Conservation (phyloP, 140 eudicot species). For the Oenanthe javanica region DNA sequence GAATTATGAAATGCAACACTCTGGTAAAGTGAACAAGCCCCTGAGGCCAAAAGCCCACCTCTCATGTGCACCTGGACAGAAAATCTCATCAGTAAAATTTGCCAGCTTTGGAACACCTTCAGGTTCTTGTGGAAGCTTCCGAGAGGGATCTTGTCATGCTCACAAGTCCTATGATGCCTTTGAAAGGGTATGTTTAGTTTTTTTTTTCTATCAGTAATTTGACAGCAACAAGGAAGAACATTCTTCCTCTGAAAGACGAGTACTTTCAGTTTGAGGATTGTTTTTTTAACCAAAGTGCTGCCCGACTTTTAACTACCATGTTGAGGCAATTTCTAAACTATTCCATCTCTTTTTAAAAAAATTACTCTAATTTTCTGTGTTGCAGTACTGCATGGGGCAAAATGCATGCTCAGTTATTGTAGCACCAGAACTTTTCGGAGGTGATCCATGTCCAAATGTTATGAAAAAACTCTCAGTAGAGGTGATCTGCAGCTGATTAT, state of each 20-base stretch:
- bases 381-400: slow-evolving; percentile 41
- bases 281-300: not conserved
- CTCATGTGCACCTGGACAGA: slow-evolving; percentile 76
- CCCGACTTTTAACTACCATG: not conserved
- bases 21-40: slow-evolving; percentile 70
- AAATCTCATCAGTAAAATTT: slow-evolving; percentile 79
- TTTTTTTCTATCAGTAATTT: not conserved
- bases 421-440: slow-evolving; percentile 82
- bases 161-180: slow-evolving; percentile 80
- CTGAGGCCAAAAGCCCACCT: slow-evolving; percentile 92
- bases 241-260: not conserved
- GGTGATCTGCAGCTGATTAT: slow-evolving; percentile 68
- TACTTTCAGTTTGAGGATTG: not conserved
- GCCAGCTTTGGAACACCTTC: slow-evolving; percentile 97
- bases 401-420: slow-evolving; percentile 73
- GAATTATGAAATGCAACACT: slow-evolving; percentile 71
- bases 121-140: slow-evolving; percentile 79
- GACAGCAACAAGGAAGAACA: not conserved
- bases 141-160: slow-evolving; percentile 89
- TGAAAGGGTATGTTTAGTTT: slow-evolving; percentile 51
- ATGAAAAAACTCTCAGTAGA: slow-evolving; percentile 95
- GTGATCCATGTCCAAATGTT: slow-evolving; percentile 87
- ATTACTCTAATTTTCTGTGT: not conserved
- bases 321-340: not conserved
- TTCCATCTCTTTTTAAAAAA: not conserved